Base-by-base conservation (phyloP, 2,329 filamentous ascomycete genomes). In the Fusarium brachygibbosum region DNA sequence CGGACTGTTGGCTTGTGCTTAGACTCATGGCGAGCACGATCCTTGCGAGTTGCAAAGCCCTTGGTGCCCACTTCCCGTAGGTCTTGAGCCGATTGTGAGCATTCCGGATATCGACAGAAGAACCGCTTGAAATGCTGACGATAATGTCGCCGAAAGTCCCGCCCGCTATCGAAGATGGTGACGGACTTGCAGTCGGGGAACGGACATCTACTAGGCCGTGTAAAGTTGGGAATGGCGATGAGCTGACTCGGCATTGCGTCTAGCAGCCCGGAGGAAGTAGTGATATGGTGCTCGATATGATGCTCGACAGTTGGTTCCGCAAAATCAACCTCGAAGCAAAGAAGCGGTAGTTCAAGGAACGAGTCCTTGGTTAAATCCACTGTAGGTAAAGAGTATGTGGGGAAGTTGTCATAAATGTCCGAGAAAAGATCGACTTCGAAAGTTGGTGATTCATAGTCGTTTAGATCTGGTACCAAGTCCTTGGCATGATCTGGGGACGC, bases 71-170 rank as follows among this genome's bases (percentile, higher is more conserved):
- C 45, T 16, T 49, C 45, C 10, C 11, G 21, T 25, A 49, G 13
- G 21, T 49, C 45, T 5, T 49, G 45, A 4, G 45, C 29, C 4
- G 45, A 49, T 17, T 49, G 45, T 5, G 45, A 16, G 23, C 45
- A 49, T 6, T 49, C 45, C n/a, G 31, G 5, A 9, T 49, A 49
- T 2, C 45, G 45, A n/a, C 45, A 49, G 21, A 49, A 49, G 31
- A 49, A 49, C 11, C 45, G 45, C 21, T 49, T 49, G 21, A 49
- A 49, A 11, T 49, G 45, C 16, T 49, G 45, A 10, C 45, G 45
- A 9, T 49, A 49, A 49, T 49, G 45, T 12, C 45, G 45, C 5
- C 45, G 31, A 5, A 49, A 49, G 2, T 49, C 45, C 3, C 45
- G 45, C 10, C 45, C 45, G 12, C 12, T 49, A 2, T 35, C 21